Base-by-base conservation (phyloP, 768 basidiomycete genomes). In the Rhodotorula sphaerocarpa region DNA sequence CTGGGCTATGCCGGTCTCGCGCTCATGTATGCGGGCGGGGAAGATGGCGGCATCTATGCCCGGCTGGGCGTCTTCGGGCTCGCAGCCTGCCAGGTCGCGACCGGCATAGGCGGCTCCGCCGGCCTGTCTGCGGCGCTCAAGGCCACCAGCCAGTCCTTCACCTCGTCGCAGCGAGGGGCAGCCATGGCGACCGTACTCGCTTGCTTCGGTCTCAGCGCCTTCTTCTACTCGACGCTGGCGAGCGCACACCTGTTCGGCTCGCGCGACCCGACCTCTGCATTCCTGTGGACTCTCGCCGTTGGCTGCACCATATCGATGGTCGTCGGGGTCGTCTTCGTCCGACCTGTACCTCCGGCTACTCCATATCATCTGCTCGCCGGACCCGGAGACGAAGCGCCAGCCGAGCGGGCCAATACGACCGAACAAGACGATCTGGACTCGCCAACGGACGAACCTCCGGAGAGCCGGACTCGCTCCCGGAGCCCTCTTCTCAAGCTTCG, bases 161-260 rank as follows among this genome's bases (percentile, higher is more conserved):
- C 55, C 14, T 48, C 52, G 23, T 31, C 65, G 30, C 15, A 43
- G 2, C 43, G 65, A 41, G 65, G 65, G 0, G 45, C 57, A 4
- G 65, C 65, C 10, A 66, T 66, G 59, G 59, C 59, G 44, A 53
- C 47, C 15, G 65, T 66, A 2, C 43, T 66, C 16, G 48, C 50
- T 27, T 47, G 65, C 23, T 66, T 61, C 51, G 65, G 65, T 0
- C 45, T 66, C 11, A 36, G 30, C 7, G 65, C 65, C 18, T 66
- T 66, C 48, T 61, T 66, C 59, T 66, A 68, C 43, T 64, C 67
- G 18, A 36, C 62, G 5, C 33, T 68, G 31, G 50, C 62, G 5
- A 62, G 61, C 33, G 59, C 56, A 15, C 50, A 57, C 23, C 48
- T 64, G 54, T 21, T 51, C 25, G 25, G 48, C 25, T n/a, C 57